Percentiles rank a stretch among this genome's conserved stretches.
Conservation (phyloP, 1,139 yeast genomes). For the Suhomyces coccinellae region DNA sequence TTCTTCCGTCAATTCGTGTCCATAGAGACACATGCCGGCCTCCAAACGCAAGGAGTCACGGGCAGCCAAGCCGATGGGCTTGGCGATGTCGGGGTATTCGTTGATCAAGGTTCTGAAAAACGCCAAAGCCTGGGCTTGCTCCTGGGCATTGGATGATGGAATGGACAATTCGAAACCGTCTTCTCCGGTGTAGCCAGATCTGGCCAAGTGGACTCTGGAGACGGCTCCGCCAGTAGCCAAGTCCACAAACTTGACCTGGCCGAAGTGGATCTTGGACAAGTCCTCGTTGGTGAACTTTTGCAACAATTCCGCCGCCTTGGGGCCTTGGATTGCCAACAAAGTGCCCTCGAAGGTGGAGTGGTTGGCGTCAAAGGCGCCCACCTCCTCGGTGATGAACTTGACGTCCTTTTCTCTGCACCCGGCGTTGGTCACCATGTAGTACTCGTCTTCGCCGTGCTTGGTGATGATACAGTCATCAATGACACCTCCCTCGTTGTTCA, state of each 20-base stretch:
- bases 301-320: conserved; percentile 66
- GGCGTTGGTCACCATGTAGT: conserved; percentile 94
- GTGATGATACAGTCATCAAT: conserved; percentile 93
- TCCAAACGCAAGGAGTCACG: conserved; percentile 92
- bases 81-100: conserved; percentile 56
- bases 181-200: conserved; percentile 98
- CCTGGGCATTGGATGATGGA: conserved; percentile 51
- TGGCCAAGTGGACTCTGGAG: conserved; percentile 64
- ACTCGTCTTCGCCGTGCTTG: conserved; percentile 74
- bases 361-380: conserved; percentile 44
- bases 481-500: conserved; percentile 77
- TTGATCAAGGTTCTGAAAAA: conserved; percentile 64
- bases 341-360: conserved; percentile 75
- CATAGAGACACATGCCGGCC: conserved; percentile 98
- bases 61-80: conserved; percentile 94
- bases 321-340: conserved; percentile 90
- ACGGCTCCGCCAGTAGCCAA: conserved; percentile 29
- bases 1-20: conserved; percentile 82
- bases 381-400: conserved; percentile 57
- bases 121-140: conserved; percentile 48
- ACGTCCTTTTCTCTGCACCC: conserved; percentile 87
- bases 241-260: conserved; percentile 60
- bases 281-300: conserved; percentile 63
- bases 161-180: conserved; percentile 95
- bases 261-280: conserved; percentile 67